phyloP scores from a whole-genome alignment of 2,329 filamentous ascomycete genomes.

The Neurospora crassa region DNA sequence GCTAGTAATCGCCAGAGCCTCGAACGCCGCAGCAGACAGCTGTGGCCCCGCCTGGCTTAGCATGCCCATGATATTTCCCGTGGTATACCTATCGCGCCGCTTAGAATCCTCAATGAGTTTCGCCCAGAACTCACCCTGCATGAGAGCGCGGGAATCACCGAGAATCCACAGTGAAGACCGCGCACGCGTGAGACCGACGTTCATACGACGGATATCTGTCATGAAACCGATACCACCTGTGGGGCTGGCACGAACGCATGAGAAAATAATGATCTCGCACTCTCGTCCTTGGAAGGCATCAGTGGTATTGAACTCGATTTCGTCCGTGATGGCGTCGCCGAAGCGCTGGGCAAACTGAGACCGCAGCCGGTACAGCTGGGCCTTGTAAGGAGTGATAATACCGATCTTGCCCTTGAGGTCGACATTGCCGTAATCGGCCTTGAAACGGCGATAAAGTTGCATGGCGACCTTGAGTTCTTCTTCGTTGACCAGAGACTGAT shows the following conservation, averaged over 20 bases:
- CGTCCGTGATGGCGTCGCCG: slow-evolving; percentile 63
- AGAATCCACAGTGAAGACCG: slow-evolving; percentile 96
- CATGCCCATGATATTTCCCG: slow-evolving; percentile 46
- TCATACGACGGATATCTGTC: slow-evolving; percentile 97
- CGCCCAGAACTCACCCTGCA: slow-evolving; percentile 85
- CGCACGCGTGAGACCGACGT: slow-evolving; percentile 92
- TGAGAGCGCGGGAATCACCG: slow-evolving; percentile 78
- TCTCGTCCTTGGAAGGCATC: slow-evolving; percentile 97
- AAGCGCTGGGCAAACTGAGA: slow-evolving; percentile 62
- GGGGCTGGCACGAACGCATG: slow-evolving; percentile 88
- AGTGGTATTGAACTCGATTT: slow-evolving; percentile 96
- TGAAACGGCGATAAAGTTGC: slow-evolving; percentile 72
- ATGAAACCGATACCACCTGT: slow-evolving; percentile 96
- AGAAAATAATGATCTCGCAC: slow-evolving; percentile 97
- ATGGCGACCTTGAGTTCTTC: slow-evolving; percentile 82
- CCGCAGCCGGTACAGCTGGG: slow-evolving; percentile 74
- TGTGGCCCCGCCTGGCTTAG: slow-evolving; percentile 34
- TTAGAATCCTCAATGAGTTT: slow-evolving; percentile 77
- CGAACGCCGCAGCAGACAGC: slow-evolving; percentile 20
- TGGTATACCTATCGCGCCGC: slow-evolving; percentile 64
- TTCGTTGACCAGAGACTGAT: slow-evolving; percentile 83
- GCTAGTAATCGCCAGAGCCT: slow-evolving; percentile 3
- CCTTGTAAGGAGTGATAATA: slow-evolving; percentile 97
- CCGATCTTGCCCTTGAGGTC: slow-evolving; percentile 79
- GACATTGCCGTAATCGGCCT: slow-evolving; percentile 56